phyloP scores from a whole-genome alignment of 2,329 filamentous ascomycete species.

The Mycogone perniciosa region DNA sequence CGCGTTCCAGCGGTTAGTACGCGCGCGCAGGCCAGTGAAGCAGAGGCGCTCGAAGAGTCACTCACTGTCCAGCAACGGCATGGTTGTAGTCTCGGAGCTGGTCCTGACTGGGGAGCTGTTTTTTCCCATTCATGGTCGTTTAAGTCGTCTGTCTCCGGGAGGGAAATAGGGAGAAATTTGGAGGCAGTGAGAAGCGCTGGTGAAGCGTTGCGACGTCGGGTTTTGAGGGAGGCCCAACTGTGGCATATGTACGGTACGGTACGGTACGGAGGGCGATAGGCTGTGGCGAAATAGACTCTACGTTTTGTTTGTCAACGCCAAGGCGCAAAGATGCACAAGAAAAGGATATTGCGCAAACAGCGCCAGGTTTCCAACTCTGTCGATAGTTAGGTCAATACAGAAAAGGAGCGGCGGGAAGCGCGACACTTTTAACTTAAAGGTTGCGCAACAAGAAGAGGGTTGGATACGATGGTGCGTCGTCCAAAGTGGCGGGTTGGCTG shows the following conservation, averaged over 20 bases:
- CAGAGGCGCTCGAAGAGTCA: slow-evolving; percentile 19
- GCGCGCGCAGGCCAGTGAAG: neutral
- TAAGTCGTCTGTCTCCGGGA: neutral
- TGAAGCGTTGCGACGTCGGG: too few species aligned
- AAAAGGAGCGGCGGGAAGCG: neutral
- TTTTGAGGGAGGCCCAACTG: too few species aligned
- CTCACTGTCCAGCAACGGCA: slow-evolving; percentile 81
- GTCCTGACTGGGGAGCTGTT: slow-evolving; percentile 46
- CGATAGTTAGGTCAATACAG: neutral
- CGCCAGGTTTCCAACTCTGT: neutral
- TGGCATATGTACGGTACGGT: too few species aligned
- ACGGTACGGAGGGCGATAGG: neutral
- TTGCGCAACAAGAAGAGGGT: neutral
- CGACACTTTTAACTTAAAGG: neutral
- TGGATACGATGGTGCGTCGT: neutral
- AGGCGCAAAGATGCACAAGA: neutral
- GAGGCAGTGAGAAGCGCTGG: neutral
- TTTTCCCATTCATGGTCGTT: slow-evolving; percentile 8
- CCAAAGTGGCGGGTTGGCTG: neutral
- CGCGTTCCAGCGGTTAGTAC: neutral
- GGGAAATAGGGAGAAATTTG: neutral
- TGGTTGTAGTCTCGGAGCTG: slow-evolving; percentile 65
- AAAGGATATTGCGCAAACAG: neutral
- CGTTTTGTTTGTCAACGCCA: neutral
- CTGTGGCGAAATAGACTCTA: neutral